Conservation (phyloP, 345 rosid species). For the Syzygium aromaticum region DNA sequence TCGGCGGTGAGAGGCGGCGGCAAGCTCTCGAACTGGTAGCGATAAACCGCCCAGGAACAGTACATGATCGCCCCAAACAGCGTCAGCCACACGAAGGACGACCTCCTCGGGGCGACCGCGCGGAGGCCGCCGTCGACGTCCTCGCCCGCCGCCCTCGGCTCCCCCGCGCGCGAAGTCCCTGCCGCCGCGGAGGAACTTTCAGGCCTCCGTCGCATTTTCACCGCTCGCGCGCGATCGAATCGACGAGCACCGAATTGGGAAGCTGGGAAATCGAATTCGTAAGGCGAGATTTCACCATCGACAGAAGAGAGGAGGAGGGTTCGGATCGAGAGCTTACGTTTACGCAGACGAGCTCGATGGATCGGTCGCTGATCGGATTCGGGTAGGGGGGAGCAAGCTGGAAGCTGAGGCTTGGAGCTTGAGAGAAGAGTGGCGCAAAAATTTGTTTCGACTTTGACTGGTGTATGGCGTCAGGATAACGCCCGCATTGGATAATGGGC, state of each 20-base stretch:
- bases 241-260: not conserved
- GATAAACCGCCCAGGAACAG: slow-evolving; percentile 56
- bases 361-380: not conserved
- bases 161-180: not conserved
- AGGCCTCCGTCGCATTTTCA: not conserved
- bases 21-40: slow-evolving; percentile 50
- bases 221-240: not conserved
- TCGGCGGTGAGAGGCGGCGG: slow-evolving; percentile 60
- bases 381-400: not conserved
- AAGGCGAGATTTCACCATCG: not conserved
- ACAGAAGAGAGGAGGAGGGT: not conserved
- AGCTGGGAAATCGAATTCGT: not conserved
- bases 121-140: not conserved
- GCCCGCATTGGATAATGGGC: not conserved
- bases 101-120: slow-evolving; percentile 24
- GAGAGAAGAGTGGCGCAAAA: not conserved
- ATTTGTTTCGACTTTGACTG: not conserved
- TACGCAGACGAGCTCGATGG: not conserved
- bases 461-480: not conserved
- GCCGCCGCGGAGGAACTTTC: not conserved
- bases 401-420: not conserved
- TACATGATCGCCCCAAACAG: slow-evolving; percentile 33
- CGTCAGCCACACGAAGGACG: slow-evolving; percentile 47
- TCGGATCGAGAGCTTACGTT: not conserved
- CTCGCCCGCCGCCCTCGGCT: not conserved